These are phyloP conservation scores for Gracilaria domingensis DNA, from an alignment of 23 red algal genomes.

Conservation along the genomic window DNA sequence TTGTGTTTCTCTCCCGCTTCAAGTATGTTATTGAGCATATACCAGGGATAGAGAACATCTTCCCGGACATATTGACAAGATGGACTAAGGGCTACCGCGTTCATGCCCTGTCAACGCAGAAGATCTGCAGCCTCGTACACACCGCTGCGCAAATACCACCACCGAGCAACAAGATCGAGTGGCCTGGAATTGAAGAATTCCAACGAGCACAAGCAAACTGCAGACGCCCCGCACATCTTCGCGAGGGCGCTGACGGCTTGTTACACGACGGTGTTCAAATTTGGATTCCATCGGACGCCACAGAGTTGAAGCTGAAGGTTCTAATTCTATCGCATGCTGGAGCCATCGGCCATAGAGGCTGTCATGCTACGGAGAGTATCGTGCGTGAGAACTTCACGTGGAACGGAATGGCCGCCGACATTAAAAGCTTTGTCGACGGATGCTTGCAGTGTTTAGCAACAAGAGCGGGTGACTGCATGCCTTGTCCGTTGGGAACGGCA, in stretches of 20 bases:
- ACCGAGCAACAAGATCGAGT: too few species aligned
- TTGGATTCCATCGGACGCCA: slow-evolving; percentile 27
- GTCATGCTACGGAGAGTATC: too few species aligned
- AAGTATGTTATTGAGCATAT: slow-evolving; percentile 36
- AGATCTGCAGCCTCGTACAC: too few species aligned
- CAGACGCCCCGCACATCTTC: not conserved
- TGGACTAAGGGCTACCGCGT: not conserved
- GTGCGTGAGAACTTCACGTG: slow-evolving; percentile 32
- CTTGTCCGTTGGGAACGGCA: slow-evolving; percentile 4
- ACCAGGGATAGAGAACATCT: not conserved
- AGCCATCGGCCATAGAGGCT: slow-evolving; percentile 15
- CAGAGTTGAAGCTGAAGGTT: slow-evolving; percentile 27
- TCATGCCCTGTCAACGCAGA: too few species aligned
- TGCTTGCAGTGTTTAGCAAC: slow-evolving; percentile 42
- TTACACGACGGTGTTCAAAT: not conserved
- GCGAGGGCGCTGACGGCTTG: not conserved
- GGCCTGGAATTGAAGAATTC: not conserved
- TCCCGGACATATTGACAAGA: slow-evolving; percentile 25
- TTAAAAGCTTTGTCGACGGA: slow-evolving; percentile 10
- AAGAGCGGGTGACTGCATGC: slow-evolving; percentile 14
- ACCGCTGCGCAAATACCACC: too few species aligned
- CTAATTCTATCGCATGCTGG: slow-evolving; percentile 22
- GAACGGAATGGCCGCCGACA: not conserved
- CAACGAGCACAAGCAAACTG: not conserved
- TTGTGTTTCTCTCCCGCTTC: slow-evolving; percentile 29